Conservation (phyloP, 305 asterid species). For the Fraxinus greggii region DNA sequence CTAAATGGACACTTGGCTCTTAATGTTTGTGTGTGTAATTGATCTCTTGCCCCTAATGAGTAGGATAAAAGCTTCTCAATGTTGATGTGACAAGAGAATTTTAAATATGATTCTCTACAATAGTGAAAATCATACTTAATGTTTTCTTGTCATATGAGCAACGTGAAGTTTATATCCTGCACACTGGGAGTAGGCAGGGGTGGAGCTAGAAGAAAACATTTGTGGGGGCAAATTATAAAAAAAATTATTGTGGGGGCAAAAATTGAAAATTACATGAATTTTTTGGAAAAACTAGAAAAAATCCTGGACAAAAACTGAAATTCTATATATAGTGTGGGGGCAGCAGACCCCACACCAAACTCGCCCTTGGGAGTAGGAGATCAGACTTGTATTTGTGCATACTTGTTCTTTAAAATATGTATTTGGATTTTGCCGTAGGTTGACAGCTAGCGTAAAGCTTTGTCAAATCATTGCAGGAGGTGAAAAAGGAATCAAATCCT, state of each 20-base stretch:
- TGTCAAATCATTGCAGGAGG: background rate
- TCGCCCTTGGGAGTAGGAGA: background rate
- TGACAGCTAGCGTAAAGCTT: background rate
- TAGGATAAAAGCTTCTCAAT: background rate
- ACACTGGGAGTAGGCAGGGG: background rate
- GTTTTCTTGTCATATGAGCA: background rate
- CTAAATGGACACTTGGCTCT: background rate
- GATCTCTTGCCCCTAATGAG: no score
- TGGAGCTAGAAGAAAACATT: background rate
- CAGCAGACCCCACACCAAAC: background rate
- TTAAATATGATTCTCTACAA: no score
- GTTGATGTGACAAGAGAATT: background rate
- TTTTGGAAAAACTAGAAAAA: no score
- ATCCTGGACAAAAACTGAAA: background rate
- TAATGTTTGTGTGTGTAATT: background rate
- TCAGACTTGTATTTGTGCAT: background rate
- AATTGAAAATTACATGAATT: background rate
- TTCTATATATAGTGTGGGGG: background rate
- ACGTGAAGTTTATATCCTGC: no score
- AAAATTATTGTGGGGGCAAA: no score
- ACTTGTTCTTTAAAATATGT: background rate
- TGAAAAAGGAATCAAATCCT: background rate
- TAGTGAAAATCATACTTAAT: no score
- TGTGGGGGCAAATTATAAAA: no score
- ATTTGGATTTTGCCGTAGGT: background rate